Conservation (phyloP, 495 filamentous ascomycete genomes). For the Aeminium ludgeri region DNA sequence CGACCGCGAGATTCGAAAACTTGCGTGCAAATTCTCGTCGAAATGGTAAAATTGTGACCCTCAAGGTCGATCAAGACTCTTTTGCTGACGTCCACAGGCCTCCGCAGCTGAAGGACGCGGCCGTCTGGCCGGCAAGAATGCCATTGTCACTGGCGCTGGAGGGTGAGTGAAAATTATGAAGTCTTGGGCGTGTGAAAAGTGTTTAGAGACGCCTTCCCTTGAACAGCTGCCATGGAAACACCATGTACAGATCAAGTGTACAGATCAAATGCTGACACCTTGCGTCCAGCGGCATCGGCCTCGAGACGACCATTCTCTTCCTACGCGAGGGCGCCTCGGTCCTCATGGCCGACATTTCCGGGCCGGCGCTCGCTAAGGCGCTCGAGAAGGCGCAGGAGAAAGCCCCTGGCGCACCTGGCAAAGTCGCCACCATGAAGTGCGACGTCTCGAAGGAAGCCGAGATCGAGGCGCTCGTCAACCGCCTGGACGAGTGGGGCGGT, state of each 20-base stretch:
- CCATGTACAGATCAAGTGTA: no score
- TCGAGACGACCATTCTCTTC: conserved; percentile 88
- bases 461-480: conserved; percentile 51
- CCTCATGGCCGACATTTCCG: conserved; percentile 71
- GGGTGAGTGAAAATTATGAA: conserved; percentile 39
- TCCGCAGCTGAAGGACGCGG: conserved; percentile 12
- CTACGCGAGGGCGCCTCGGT: conserved; percentile 77
- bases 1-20: no score
- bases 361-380: conserved; percentile 51
- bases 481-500: conserved; percentile 73
- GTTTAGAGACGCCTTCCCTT: no score
- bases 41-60: neutral
- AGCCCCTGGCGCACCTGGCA: conserved; percentile 39
- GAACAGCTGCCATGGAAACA: no score
- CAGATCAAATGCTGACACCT: conserved; percentile 4
- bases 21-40: no score
- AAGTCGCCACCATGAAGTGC: conserved; percentile 44
- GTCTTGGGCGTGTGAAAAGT: no score
- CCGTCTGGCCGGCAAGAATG: conserved; percentile 79
- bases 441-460: conserved; percentile 59
- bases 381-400: conserved; percentile 52
- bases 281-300: conserved; percentile 64
- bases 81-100: neutral
- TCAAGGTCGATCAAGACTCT: neutral
- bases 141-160: conserved; percentile 81